Evolutionary conservation across 1,139 yeast species (phyloP), one percentile per base, ranked within the genome.

Genomic region (Kazachstania sp.): DNA sequence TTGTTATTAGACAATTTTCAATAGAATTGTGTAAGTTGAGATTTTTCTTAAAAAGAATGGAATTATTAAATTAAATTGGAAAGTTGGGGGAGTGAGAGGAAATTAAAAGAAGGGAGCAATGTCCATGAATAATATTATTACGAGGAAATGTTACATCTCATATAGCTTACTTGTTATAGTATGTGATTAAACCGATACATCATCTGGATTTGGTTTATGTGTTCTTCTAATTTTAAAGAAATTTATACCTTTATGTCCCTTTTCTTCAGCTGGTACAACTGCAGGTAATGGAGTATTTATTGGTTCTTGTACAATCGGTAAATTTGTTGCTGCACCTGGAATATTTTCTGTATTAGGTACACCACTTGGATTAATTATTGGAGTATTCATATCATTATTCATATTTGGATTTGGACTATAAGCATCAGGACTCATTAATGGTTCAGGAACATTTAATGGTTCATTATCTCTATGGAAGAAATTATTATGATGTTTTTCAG

Each of bases 181-280:
- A 7, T 15, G 20, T 9, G 11, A 9, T 65, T 70, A 79, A 49
- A 78, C 81, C 49, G 83, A 78, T 61, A 80, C 86, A 51, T 78
- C 83, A 56, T 78, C 83, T 40, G 74, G 69, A 43, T 70, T 71
- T 63, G 75, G 75, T 58, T 77, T 74, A 65, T 79, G 79, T 41
- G 64, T 61, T 72, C 87, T 81, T 70, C 82, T 81, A 52, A 83
- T 81, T 61, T 81, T 82, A 72, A 83, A 83, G 69, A 83, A 83
- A 67, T 86, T 80, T 59, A 83, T 83, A 47, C 90, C 92, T 43
- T 84, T 81, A 56, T 77, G 78, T 45, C 34, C 19, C 18, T 62
- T 64, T n/a, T 56, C 55, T 46, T 61, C 47, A 34, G 45, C 40
- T 32, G 29, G 31, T 32, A 51, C 50, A 18, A 53, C 53, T 20